These are phyloP conservation scores for Cymbidium sinense DNA, from an alignment of 106 monocot species.

Conservation along the genomic window DNA sequence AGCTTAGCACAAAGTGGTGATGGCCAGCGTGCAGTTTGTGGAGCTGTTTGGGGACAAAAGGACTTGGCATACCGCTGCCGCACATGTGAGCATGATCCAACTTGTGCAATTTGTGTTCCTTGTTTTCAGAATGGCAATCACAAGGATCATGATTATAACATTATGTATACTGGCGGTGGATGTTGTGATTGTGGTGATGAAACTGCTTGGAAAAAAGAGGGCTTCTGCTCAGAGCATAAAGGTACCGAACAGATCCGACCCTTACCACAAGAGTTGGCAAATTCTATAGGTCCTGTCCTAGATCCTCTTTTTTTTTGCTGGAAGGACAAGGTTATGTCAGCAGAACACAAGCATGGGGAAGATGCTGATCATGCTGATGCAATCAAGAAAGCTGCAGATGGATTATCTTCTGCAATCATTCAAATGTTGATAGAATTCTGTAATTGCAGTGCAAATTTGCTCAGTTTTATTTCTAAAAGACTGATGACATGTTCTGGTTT, in stretches of 20 bases:
- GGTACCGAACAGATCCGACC: conserved; percentile 60
- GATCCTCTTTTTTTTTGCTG: conserved; percentile 64
- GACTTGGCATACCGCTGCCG: conserved; percentile 90
- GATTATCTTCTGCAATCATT: conserved; percentile 43
- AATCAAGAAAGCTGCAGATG: conserved; percentile 17
- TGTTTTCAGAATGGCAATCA: conserved; percentile 92
- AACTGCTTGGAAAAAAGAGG: conserved; percentile 92
- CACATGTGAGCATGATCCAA: conserved; percentile 83
- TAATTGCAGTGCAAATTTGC: conserved; percentile 62
- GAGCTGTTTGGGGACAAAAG: conserved; percentile 72
- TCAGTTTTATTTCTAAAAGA: conserved; percentile 52
- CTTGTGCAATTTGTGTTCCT: conserved; percentile 95
- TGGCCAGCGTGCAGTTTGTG: conserved; percentile 77
- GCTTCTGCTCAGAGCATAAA: conserved; percentile 90
- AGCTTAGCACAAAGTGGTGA: conserved; percentile 29
- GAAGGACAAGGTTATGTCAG: conserved; percentile 43
- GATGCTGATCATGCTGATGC: conserved; percentile 9
- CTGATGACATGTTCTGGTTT: conserved; percentile 36
- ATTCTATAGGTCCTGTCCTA: conserved; percentile 66
- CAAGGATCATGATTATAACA: conserved; percentile 87
- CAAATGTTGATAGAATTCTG: conserved; percentile 76
- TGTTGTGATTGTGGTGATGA: conserved; percentile 98
- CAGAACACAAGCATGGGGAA: conserved; percentile 8
- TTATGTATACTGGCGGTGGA: conserved; percentile 86
- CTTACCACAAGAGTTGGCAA: conserved; percentile 42